These are phyloP conservation scores for Epicoccum sorghinum DNA, from an alignment of 2,329 filamentous ascomycete species.

Conservation along the genomic window DNA sequence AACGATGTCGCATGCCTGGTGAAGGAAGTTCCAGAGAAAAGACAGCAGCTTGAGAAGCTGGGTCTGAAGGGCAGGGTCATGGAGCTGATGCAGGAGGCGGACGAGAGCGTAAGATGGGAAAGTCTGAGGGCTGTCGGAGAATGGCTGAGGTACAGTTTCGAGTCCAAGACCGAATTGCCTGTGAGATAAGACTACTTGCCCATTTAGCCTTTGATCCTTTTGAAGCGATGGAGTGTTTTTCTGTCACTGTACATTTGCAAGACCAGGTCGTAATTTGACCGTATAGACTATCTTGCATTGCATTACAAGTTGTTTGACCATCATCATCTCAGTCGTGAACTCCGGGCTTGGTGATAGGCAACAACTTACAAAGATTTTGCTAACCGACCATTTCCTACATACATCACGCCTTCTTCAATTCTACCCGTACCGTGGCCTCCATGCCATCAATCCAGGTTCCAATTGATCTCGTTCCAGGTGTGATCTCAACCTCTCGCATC, in stretches of 20 bases:
- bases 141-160: conserved; percentile 71
- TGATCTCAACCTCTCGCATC: conserved; percentile 78
- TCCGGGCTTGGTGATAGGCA: no score
- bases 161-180: conserved; percentile 43
- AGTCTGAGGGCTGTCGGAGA: conserved; percentile 83
- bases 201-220: background rate
- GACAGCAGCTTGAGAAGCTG: conserved; percentile 78
- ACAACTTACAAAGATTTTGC: no score
- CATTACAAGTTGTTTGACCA: background rate
- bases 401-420: conserved; percentile 47
- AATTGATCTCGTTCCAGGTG: conserved; percentile 78
- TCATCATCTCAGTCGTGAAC: background rate
- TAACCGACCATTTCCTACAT: background rate
- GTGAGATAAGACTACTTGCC: conserved; percentile 26
- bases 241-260: conserved; percentile 16
- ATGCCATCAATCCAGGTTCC: conserved; percentile 81
- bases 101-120: conserved; percentile 92
- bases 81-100: conserved; percentile 89
- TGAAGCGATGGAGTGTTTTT: conserved; percentile 13
- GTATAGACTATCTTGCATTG: conserved; percentile 14
- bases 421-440: conserved; percentile 74
- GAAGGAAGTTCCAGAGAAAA: conserved; percentile 85
- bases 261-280: conserved; percentile 1
- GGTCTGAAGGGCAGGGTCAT: conserved; percentile 87
- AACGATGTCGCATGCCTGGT: conserved; percentile 91